These are phyloP conservation scores for Xylariales sp. DNA, from an alignment of 2,329 filamentous ascomycete genomes.

Conservation along the genomic window DNA sequence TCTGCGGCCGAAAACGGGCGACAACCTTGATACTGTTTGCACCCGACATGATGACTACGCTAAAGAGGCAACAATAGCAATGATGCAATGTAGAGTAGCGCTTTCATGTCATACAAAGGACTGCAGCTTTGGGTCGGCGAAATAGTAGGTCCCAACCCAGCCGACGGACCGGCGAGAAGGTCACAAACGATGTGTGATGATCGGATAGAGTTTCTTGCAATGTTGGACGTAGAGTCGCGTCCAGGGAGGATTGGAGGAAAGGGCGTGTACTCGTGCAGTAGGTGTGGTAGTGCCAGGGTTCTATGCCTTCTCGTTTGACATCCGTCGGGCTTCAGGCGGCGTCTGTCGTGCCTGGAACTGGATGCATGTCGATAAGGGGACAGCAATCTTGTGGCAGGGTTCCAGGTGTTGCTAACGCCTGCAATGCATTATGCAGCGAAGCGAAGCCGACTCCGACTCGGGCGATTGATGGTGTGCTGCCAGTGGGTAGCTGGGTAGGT, in stretches of 20 bases:
- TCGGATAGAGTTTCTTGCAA: neutral
- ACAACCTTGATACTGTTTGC: constrained; percentile 79
- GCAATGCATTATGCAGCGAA: too few species aligned
- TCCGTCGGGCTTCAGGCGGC: too few species aligned
- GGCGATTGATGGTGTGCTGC: neutral
- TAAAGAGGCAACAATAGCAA: constrained; percentile 14
- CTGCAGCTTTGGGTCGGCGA: constrained; percentile 1
- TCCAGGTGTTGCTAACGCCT: too few species aligned
- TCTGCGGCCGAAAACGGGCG: constrained; percentile 95
- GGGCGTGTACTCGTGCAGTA: too few species aligned
- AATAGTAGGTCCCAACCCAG: constrained; percentile 17
- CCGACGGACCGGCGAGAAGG: constrained; percentile 26
- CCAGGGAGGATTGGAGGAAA: too few species aligned
- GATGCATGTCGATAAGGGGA: too few species aligned
- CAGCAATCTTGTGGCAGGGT: too few species aligned
- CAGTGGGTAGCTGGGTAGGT: neutral
- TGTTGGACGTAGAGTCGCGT: too few species aligned
- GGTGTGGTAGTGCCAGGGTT: too few species aligned
- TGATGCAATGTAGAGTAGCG: constrained; percentile 13
- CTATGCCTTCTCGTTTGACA: too few species aligned
- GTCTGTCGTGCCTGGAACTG: too few species aligned
- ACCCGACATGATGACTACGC: constrained; percentile 45
- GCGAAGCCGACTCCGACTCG: too few species aligned
- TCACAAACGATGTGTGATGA: constrained; percentile 13
- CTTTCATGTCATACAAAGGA: constrained; percentile 24